Base-by-base conservation (phyloP, 2,329 filamentous ascomycete genomes). In the Metarhizium robertsii region DNA sequence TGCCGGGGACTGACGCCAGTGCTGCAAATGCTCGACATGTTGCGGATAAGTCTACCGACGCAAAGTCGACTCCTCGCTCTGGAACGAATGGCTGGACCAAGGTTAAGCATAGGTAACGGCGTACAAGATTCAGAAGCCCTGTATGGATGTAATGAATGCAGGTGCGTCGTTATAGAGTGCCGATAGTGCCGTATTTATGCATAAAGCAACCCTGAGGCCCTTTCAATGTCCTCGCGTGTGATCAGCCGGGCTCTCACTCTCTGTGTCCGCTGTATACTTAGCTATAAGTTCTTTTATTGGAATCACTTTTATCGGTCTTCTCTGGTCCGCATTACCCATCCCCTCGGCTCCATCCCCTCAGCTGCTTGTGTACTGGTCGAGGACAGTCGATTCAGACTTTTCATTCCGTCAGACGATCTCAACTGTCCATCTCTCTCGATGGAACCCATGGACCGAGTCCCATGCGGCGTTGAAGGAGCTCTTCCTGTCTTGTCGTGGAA, bases 11-110 rank as follows among this genome's bases (percentile, higher is more conserved):
- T 1, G 53, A 53, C 13, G 54, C 49, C 32, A 57, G 40, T 16
- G 53, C 54, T 46, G 52, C 47, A 30, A 59, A 57, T 43, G 60
- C 60, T 53, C 61, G 55, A 34, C 32, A 52, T 6, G 50, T 43
- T 7, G 56, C 56, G 29, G 61, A 63, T 40, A 58, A 55, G 46
- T 20, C 54, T 13, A 38, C 49, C n/a, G 59, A 59, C 38, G 42
- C 47, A 18, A 67, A 62, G 49, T 57, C 53, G 5, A 61, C 64
- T 40, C 61, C 64, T n/a, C 66, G 64, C 42, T 59, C 60, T 16
- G 65, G 62, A 11, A 64, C 67, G 3, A 72, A 67, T 58, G 71
- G 71, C 8, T 73, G 71, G 72, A 74, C 71, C 62, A 74, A 73
- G 57, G 64, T 73, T 7, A 73, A 73, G 52, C 71, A 66, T 57